Conservation (phyloP, 2,329 filamentous ascomycete species). For the Colletotrichum somersetense region DNA sequence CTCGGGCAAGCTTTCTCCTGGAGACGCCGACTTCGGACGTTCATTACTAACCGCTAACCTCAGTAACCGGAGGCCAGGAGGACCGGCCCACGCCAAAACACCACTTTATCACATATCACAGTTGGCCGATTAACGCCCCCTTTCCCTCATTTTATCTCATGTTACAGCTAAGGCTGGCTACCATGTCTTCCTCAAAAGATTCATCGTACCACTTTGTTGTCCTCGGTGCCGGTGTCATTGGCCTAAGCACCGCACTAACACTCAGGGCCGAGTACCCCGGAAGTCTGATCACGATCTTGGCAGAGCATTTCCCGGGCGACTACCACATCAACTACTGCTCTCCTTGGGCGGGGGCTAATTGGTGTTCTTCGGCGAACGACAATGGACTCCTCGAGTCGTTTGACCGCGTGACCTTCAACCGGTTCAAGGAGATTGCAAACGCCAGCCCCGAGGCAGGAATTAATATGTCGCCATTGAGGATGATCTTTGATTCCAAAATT, state of each 20-base stretch:
- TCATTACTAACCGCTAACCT: neutral
- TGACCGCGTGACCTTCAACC: slow-evolving; percentile 43
- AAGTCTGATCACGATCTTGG: slow-evolving; percentile 72
- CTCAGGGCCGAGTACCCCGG: slow-evolving; percentile 52
- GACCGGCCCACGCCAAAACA: neutral
- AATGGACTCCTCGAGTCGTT: slow-evolving; percentile 44
- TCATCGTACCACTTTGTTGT: slow-evolving; percentile 60
- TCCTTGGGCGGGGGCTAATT: slow-evolving; percentile 87
- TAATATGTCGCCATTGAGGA: slow-evolving; percentile 40
- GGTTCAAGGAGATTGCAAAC: slow-evolving; percentile 39
- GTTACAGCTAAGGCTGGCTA: neutral
- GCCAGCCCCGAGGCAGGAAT: slow-evolving; percentile 35
- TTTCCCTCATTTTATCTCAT: too few relatives aligned
- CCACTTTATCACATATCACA: too few relatives aligned
- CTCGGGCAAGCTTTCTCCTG: neutral
- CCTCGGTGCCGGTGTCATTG: slow-evolving; percentile 78
- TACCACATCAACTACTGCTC: slow-evolving; percentile 93
- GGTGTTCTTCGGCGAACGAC: slow-evolving; percentile 72
- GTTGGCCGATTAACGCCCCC: neutral
- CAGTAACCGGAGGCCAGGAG: neutral
- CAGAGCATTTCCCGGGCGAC: slow-evolving; percentile 94
- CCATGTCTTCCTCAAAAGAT: neutral
- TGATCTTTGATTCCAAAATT: slow-evolving; percentile 44
- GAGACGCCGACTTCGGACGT: slow-evolving; percentile 11
- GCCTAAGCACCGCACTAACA: slow-evolving; percentile 78